Conservation (phyloP, 2,329 filamentous ascomycete species). For the Teratosphaeriaceae sp. region DNA sequence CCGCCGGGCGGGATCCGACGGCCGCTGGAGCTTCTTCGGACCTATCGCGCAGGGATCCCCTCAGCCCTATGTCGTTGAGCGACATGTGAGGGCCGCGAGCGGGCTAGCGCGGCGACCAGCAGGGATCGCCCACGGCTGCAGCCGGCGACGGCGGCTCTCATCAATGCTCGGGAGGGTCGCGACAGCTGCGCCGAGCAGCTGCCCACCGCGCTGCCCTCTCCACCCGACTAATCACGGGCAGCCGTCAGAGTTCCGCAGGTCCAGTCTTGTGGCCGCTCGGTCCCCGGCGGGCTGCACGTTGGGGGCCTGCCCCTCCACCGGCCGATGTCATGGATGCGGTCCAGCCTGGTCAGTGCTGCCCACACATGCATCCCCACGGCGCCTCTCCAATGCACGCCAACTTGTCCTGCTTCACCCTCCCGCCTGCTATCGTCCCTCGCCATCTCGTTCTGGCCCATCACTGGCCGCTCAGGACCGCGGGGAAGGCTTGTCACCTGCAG, state of each 20-base stretch:
- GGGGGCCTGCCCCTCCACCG: not conserved
- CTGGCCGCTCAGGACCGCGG: not conserved
- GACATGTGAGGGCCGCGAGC: no score
- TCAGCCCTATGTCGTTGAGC: no score
- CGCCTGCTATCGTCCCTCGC: not conserved
- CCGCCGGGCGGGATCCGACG: no score
- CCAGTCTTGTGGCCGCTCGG: not conserved
- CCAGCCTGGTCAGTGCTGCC: not conserved
- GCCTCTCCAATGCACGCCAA: not conserved
- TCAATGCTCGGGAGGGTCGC: no score
- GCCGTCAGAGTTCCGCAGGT: not conserved
- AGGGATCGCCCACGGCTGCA: no score
- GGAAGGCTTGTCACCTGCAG: not conserved
- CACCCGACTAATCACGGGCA: not conserved
- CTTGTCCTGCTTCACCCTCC: not conserved
- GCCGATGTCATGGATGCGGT: not conserved
- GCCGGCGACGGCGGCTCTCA: no score
- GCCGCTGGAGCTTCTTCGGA: no score
- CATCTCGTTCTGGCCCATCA: not conserved
- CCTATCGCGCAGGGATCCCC: no score
- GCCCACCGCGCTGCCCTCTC: no score
- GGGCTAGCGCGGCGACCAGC: no score
- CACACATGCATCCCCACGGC: no score
- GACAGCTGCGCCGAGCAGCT: no score
- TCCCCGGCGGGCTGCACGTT: not conserved